Conservation (phyloP, 495 filamentous ascomycete genomes). For the Penicillium alfredii region DNA sequence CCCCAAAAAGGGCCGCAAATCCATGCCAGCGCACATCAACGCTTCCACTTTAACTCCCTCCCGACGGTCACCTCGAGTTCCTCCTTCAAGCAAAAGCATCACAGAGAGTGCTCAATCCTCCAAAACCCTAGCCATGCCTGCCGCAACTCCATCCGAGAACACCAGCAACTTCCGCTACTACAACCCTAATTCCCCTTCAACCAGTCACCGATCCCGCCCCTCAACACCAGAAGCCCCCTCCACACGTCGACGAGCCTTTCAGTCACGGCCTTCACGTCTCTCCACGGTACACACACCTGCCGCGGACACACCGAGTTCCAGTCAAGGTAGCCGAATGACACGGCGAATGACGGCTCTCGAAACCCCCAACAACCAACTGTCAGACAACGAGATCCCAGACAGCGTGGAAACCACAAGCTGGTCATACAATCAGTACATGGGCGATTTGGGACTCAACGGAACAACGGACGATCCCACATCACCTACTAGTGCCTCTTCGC, state of each 20-base stretch:
- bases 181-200: constrained; percentile 6
- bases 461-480: constrained; percentile 20
- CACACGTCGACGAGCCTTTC: constrained; percentile 14
- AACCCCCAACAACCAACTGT: constrained; percentile 7
- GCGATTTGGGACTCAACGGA: constrained; percentile 23
- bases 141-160: constrained; percentile 7
- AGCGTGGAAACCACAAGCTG: constrained; percentile 9
- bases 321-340: constrained; percentile 12
- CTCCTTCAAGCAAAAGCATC: constrained; percentile 2
- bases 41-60: constrained; percentile 14
- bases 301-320: constrained; percentile 12
- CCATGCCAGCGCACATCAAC: constrained; percentile 15
- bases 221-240: constrained; percentile 9
- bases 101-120: constrained; percentile 1
- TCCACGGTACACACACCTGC: constrained; percentile 22
- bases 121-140: constrained; percentile 8
- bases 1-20: constrained; percentile 23
- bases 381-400: constrained; percentile 14
- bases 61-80: constrained; percentile 18
- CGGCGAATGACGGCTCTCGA: constrained; percentile 12
- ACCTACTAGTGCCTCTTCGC: constrained; percentile 27
- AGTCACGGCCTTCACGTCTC: constrained; percentile 20
- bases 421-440: constrained; percentile 15
- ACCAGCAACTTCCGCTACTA: constrained; percentile 14
- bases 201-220: not conserved